A percentile compares a stretch with the other conserved stretches of the same genome.
phyloP scores from a whole-genome alignment of 495 filamentous ascomycete species.

The Trichocladium antarcticum region DNA sequence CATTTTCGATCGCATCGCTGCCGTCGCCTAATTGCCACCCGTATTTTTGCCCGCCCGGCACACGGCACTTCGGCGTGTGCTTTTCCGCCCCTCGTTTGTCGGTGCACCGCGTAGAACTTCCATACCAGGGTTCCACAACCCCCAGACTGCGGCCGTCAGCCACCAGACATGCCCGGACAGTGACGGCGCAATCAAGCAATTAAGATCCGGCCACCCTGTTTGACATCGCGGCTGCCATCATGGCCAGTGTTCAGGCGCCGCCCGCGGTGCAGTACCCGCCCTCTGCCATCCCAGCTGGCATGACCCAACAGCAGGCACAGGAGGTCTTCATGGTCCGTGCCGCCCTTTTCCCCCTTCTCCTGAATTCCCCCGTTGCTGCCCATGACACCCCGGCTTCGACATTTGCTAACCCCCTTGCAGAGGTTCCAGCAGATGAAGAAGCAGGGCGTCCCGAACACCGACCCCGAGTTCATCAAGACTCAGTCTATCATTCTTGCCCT shows the following conservation, averaged over 20 bases:
- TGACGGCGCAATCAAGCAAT: conserved; percentile 13
- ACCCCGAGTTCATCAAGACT: conserved; percentile 71
- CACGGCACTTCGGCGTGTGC: conserved; percentile 2
- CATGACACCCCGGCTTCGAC: neutral
- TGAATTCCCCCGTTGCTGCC: neutral
- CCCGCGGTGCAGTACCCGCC: conserved; percentile 52
- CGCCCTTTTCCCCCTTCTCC: neutral
- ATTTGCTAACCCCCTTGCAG: conserved; percentile 33
- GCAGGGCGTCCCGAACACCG: conserved; percentile 56
- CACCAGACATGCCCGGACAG: conserved; percentile 31
- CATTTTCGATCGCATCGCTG: neutral
- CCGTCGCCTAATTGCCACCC: conserved; percentile 3
- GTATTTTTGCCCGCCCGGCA: conserved; percentile 10
- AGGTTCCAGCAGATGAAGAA: conserved; percentile 74
- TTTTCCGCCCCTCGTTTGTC: conserved; percentile 9
- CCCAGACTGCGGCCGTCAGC: conserved; percentile 13
- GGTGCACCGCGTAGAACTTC: conserved; percentile 3
- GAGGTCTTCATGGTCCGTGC: conserved; percentile 48
- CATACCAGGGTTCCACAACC: conserved; percentile 12
- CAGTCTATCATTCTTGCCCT: conserved; percentile 54
- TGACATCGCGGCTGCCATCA: conserved; percentile 32
- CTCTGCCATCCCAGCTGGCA: conserved; percentile 42
- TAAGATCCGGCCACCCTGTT: conserved; percentile 14
- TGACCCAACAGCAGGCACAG: conserved; percentile 51
- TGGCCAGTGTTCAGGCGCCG: conserved; percentile 69